Evolutionary conservation across 495 filamentous ascomycete genomes (phyloP), one percentile per base, ranked within the genome.

Genomic region (Mycothermus thermophilus): DNA sequence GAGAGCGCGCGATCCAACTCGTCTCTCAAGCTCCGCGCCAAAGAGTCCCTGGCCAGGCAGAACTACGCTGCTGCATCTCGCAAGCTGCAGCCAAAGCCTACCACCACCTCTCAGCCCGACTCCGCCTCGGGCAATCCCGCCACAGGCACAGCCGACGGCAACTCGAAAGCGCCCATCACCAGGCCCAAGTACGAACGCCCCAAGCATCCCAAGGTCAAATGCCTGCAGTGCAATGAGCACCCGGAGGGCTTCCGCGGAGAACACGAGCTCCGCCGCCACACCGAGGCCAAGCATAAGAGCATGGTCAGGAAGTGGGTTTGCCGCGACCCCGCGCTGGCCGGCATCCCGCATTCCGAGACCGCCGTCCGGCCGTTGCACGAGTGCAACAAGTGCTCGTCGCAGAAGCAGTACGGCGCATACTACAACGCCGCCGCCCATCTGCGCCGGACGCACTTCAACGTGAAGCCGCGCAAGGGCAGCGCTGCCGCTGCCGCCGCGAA

Each of bases 341-440:
- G 59, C 13, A 50, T 70, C 23, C 47, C 53, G 7, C 50, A 54
- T 32, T 28, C 44, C 21, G 57, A 66, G 22, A 62, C 56, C 14
- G 63, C 70, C 27, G 70, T 77, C 30, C 78, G 83, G 41, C 52
- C 67, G 11, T 69, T 96, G 5, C 61, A 68, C n/a, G 81, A 79
- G 41, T 97, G 90, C 69, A 93, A 94, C 54, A 74, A 80, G 25
- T 97, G 90, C 42, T 69, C 68, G 8, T 71, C 69, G 16, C 59
- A 67, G 31, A 95, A 94, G 61, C 67, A 64, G 36, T 97, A 97
- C 47, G 80, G 79, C 3, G 83, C 80, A 15, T 93, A 97, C 56
- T 95, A 97, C 52, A 97, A 97, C 44, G 88, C 88, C 1, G 84
- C 87, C 2, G 88, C 87, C 0, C 90, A 95, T 52, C 68, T 97